A percentile compares a stretch with the other conserved stretches of the same genome.
These are phyloP conservation scores for Xylariales sp. DNA, from an alignment of 2,329 filamentous ascomycete genomes.

Conservation along the genomic window DNA sequence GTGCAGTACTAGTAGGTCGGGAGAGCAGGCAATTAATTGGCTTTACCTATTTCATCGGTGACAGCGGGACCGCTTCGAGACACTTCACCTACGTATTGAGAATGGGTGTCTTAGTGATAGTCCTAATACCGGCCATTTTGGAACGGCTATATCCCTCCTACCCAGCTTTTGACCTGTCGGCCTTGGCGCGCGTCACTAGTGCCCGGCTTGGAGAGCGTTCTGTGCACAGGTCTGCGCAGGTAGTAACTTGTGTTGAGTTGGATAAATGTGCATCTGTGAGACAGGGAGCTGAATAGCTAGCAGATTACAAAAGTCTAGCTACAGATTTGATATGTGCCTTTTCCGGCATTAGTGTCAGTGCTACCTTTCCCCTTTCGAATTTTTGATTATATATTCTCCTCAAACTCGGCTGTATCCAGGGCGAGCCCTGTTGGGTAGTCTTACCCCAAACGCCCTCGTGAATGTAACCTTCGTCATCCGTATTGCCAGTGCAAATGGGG, in stretches of 20 bases:
- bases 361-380: background rate
- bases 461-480: background rate
- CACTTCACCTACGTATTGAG: background rate
- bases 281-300: background rate
- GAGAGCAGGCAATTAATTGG: background rate
- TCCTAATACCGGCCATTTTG: constrained; percentile 9
- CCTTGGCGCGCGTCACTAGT: constrained; percentile 21
- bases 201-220: background rate
- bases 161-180: background rate
- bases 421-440: background rate
- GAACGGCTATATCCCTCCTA: background rate
- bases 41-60: too few species aligned
- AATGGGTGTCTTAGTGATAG: background rate
- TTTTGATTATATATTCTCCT: background rate
- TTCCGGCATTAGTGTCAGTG: background rate
- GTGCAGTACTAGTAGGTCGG: background rate
- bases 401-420: background rate
- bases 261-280: background rate
- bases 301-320: background rate
- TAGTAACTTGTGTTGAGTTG: background rate
- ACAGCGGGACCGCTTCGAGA: too few species aligned
- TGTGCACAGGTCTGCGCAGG: too few species aligned
- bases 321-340: background rate
- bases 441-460: background rate
- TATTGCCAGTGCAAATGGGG: background rate